Conservation (phyloP, 371 early-diverging fungal genomes). For the Dinochytrium kinnereticum region DNA sequence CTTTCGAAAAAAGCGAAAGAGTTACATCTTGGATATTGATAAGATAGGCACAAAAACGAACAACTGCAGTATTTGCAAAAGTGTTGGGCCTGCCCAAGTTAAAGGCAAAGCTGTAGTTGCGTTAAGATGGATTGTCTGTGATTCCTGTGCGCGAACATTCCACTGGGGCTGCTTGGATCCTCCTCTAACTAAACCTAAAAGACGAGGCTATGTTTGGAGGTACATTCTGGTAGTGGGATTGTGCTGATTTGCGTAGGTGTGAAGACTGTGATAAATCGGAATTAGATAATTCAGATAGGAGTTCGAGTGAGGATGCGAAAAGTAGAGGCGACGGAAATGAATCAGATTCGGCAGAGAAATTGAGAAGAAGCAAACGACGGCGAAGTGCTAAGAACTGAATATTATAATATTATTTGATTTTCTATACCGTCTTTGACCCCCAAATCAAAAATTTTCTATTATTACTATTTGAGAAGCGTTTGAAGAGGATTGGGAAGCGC, state of each 20-base stretch:
- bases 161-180: constrained; percentile 39
- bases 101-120: too few relatives aligned
- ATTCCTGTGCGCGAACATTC: constrained; percentile 18
- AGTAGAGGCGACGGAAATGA: neutral
- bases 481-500: neutral
- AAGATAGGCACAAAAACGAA: too few relatives aligned
- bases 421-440: neutral
- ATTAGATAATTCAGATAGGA: neutral
- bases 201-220: constrained; percentile 36
- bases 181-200: constrained; percentile 24
- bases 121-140: constrained; percentile 17
- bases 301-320: neutral
- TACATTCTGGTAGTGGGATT: neutral
- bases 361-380: constrained; percentile 1
- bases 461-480: neutral
- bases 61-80: too few relatives aligned
- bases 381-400: neutral
- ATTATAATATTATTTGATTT: neutral
- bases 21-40: too few relatives aligned
- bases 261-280: constrained; percentile 5
- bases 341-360: neutral
- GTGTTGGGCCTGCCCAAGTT: too few relatives aligned
- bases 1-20: too few relatives aligned
- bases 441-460: neutral
- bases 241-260: neutral